Evolutionary conservation across 2,329 filamentous ascomycete genomes (phyloP).

Genomic region (Fusarium xyrophilum): DNA sequence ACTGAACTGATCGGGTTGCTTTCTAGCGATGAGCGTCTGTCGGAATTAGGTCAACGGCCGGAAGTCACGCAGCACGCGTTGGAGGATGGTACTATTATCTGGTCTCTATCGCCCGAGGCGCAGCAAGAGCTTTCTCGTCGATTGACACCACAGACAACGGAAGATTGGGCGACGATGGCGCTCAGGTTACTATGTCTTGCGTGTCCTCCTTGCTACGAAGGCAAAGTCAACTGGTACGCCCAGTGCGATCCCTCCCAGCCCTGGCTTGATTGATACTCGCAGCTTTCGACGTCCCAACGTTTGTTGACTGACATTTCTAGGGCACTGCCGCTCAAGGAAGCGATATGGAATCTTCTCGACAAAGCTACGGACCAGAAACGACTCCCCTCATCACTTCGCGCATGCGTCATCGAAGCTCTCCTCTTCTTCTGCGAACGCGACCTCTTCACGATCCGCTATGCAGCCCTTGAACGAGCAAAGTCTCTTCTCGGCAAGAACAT

Average conservation of each 20-base stretch:
- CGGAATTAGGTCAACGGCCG: neutral
- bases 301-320: conserved; percentile 19
- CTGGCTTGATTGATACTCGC: no score
- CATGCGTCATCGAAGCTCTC: conserved; percentile 39
- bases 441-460: conserved; percentile 34
- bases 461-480: conserved; percentile 39
- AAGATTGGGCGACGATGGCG: conserved; percentile 31
- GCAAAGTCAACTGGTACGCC: conserved; percentile 43
- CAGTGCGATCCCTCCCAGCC: conserved; percentile 21
- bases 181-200: conserved; percentile 41
- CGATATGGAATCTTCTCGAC: conserved; percentile 42
- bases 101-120: conserved; percentile 31
- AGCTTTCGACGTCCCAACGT: no score
- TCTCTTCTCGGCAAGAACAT: conserved; percentile 39
- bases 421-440: conserved; percentile 46
- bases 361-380: conserved; percentile 17
- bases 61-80: conserved; percentile 24
- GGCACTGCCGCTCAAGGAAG: conserved; percentile 36
- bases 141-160: conserved; percentile 23
- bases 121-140: neutral
- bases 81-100: conserved; percentile 27
- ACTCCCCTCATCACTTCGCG: conserved; percentile 19
- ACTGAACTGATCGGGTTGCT: conserved; percentile 29
- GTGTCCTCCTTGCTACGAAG: conserved; percentile 45
- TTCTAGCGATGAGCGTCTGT: conserved; percentile 20